Evolutionary conservation across 768 basidiomycete species (phyloP).

Genomic region (Termitomyces sp.): DNA sequence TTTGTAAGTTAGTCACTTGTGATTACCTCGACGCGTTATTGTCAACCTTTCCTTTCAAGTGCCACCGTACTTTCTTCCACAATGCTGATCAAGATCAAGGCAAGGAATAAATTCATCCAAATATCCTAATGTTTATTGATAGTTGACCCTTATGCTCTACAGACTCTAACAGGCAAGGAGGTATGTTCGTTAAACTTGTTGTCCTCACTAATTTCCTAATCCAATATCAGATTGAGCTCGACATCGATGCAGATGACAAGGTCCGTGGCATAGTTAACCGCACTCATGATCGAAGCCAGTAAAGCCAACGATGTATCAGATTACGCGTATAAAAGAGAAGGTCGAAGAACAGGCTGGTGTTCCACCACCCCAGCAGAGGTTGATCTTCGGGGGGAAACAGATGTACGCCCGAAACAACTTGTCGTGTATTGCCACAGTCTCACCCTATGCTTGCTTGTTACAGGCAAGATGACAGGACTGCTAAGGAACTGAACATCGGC

Average conservation of each 20-base stretch:
- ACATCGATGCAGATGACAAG: slow-evolving; percentile 88
- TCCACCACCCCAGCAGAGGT: slow-evolving; percentile 89
- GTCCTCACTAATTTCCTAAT: neutral
- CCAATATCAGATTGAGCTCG: slow-evolving; percentile 78
- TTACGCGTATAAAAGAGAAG: slow-evolving; percentile 92
- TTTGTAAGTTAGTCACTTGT: neutral
- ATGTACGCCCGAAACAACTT: slow-evolving; percentile 50
- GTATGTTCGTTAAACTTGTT: slow-evolving; percentile 31
- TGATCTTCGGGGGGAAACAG: slow-evolving; percentile 91
- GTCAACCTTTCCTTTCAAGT: neutral
- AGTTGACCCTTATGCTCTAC: neutral
- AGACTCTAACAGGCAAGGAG: slow-evolving; percentile 98
- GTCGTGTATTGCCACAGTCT: neutral
- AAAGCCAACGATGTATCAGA: slow-evolving; percentile 39
- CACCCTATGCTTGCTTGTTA: slow-evolving; percentile 29
- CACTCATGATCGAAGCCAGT: neutral
- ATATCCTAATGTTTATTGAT: slow-evolving; percentile 2
- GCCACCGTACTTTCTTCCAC: slow-evolving; percentile 1
- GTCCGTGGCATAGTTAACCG: slow-evolving; percentile 30
- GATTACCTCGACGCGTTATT: slow-evolving; percentile 3
- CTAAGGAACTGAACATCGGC: slow-evolving; percentile 74
- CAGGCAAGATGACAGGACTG: slow-evolving; percentile 75
- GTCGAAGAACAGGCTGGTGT: slow-evolving; percentile 99
- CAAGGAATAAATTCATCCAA: slow-evolving; percentile 20
- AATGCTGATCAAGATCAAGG: slow-evolving; percentile 93